Conservation (phyloP, 2,329 filamentous ascomycete genomes). For the Coniochaeta pulveracea region DNA sequence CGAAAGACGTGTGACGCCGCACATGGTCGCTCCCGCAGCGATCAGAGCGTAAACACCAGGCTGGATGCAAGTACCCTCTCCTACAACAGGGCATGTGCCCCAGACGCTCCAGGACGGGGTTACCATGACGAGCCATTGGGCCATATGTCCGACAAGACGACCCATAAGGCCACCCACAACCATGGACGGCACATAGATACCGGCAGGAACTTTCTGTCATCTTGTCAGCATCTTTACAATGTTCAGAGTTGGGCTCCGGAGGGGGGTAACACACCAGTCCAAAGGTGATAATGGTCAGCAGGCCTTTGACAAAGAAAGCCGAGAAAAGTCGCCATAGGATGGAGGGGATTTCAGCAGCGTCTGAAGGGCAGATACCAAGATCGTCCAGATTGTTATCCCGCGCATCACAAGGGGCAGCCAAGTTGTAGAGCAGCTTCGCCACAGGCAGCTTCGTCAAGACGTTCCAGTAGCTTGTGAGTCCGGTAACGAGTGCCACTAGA, state of each 20-base stretch:
- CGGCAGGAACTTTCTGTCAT: conserved; percentile 72
- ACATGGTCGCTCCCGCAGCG: conserved; percentile 94
- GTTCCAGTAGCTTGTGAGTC: conserved; percentile 87
- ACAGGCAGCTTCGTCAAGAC: conserved; percentile 79
- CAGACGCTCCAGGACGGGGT: conserved; percentile 66
- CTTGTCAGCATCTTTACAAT: background rate
- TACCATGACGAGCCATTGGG: conserved; percentile 69
- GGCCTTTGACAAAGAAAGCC: conserved; percentile 82
- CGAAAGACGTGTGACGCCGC: conserved; percentile 84
- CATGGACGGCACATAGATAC: conserved; percentile 98
- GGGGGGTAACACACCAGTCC: conserved; percentile 51
- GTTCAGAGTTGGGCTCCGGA: background rate
- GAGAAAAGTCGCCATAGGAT: conserved; percentile 61
- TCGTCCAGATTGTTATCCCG: conserved; percentile 50
- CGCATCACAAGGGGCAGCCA: conserved; percentile 77
- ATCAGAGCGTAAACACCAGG: conserved; percentile 96
- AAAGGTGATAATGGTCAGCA: conserved; percentile 84
- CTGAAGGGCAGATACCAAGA: conserved; percentile 67
- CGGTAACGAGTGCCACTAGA: conserved; percentile 76
- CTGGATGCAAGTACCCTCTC: conserved; percentile 76
- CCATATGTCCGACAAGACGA: conserved; percentile 72
- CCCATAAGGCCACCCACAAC: conserved; percentile 91
- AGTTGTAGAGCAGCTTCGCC: conserved; percentile 78
- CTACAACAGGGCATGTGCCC: conserved; percentile 56
- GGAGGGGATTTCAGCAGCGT: conserved; percentile 63